Conservation (phyloP, 2,329 filamentous ascomycete species). For the Diaporthe aspalathi region DNA sequence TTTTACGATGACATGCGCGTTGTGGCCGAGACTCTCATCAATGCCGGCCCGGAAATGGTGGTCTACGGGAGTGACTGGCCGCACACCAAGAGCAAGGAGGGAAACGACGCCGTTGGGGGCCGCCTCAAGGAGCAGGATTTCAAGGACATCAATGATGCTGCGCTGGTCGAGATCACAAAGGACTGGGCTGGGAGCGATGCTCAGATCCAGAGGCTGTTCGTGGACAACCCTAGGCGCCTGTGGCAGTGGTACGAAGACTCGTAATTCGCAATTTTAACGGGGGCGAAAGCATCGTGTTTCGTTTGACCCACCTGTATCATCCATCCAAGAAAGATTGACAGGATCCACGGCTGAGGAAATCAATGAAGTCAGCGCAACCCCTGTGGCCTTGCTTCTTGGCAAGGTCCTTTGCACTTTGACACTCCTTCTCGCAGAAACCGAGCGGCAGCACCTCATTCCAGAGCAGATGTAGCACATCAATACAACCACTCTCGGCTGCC, state of each 20-base stretch:
- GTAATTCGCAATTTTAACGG: not conserved
- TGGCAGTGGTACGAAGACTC: conserved; percentile 28
- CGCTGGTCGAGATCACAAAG: conserved; percentile 12
- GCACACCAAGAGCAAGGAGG: conserved; percentile 12
- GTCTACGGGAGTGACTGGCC: conserved; percentile 19
- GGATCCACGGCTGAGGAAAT: not conserved
- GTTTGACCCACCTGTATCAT: not conserved
- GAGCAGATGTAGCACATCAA: not conserved
- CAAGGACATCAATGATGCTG: conserved; percentile 1
- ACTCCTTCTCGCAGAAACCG: not conserved
- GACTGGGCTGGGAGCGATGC: conserved; percentile 18
- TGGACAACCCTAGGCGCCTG: conserved; percentile 16
- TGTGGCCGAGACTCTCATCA: conserved; percentile 19
- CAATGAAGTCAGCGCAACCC: not conserved
- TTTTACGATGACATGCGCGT: conserved; percentile 22
- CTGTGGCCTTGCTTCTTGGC: not conserved
- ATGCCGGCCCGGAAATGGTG: conserved; percentile 8
- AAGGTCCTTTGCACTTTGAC: not conserved
- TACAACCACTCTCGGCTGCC: not conserved
- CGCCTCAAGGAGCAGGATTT: conserved; percentile 3
- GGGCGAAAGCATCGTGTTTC: not conserved
- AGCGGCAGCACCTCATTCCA: not conserved
- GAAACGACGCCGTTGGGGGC: not conserved
- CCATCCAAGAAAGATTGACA: not conserved
- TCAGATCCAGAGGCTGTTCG: conserved; percentile 17